A percentile compares a stretch with the other conserved stretches of the same genome.
phyloP scores from a whole-genome alignment of 768 basidiomycete species.

The Scleroderma bovista region DNA sequence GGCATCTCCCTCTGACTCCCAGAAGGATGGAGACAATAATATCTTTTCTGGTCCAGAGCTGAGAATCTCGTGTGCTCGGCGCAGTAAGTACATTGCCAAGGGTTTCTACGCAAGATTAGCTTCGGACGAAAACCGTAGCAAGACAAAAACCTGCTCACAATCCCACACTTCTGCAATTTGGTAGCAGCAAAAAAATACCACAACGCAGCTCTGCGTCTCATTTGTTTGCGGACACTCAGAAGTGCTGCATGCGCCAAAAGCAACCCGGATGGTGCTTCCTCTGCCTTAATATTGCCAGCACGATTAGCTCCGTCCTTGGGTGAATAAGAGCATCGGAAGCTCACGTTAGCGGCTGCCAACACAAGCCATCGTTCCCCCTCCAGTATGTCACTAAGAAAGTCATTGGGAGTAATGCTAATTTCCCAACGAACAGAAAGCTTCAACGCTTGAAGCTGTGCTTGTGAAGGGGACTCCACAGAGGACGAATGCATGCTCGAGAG shows the following conservation, averaged over 20 bases:
- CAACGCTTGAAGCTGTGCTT: constrained; percentile 64
- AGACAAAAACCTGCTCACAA: constrained; percentile 46
- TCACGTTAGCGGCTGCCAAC: constrained; percentile 77
- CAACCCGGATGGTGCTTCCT: constrained; percentile 78
- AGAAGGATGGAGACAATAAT: constrained; percentile 74
- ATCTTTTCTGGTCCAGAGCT: constrained; percentile 44
- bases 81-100: constrained; percentile 75
- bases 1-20: constrained; percentile 60
- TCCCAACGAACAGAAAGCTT: constrained; percentile 76
- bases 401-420: constrained; percentile 47
- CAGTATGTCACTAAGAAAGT: constrained; percentile 52
- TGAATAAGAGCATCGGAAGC: constrained; percentile 21
- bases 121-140: neutral
- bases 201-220: constrained; percentile 61
- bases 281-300: constrained; percentile 48
- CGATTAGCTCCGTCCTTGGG: constrained; percentile 19
- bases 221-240: constrained; percentile 52
- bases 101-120: constrained; percentile 55
- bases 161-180: constrained; percentile 76
- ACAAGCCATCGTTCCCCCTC: constrained; percentile 85
- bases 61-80: constrained; percentile 63
- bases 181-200: constrained; percentile 79
- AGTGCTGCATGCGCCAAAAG: constrained; percentile 76
- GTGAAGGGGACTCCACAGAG: constrained; percentile 46
- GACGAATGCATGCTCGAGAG: constrained; percentile 43